Evolutionary conservation across 495 filamentous ascomycete species (phyloP), one percentile per base, ranked within the genome.

Genomic region (Aspergillus olivimuriae): DNA sequence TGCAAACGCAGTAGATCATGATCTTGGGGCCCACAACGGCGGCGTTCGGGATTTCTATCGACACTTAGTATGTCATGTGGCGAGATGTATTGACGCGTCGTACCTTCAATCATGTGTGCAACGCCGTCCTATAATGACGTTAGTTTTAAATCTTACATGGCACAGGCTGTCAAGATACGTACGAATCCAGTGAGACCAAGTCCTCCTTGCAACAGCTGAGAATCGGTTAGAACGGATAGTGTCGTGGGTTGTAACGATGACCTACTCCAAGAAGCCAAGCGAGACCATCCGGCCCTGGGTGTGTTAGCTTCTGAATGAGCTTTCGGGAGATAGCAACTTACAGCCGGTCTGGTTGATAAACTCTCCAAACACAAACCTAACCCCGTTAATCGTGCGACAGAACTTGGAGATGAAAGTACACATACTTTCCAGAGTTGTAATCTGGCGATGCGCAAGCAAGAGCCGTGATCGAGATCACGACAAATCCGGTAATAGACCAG

Each of bases 1-100:
- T 87, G 5, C 58, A 66, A 19, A 89, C 84, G 46, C 79, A 83
- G 21, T 69, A 73, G 34, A 89, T 73, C 83, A 89, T 87, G 41
- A 86, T 83, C 46, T 76, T 78, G 14, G 84, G 84, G 3, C 79
- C 84, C 47, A 78, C 74, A 0, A 78, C 59, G 3, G 80, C 65
- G 8, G 84, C 74, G 26, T 85, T 76, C 5, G 84, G 84, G 38
- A 89, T 86, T 65, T 89, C 84, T 68, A 31, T 15, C 14, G 34
- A 21, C 1, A 6, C 20, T 42, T 18, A 34, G 7, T n/a, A n/a
- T n/a, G n/a, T n/a, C n/a, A n/a, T n/a, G n/a, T n/a, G n/a, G n/a
- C n/a, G n/a, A n/a, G n/a, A n/a, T n/a, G n/a, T 24, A 2, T 28
- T 9, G 14, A 19, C 1, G 12, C 49, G 9, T 9, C 31, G 23